Base-by-base conservation (phyloP, 768 basidiomycete species). In the Sutorius australiensis region DNA sequence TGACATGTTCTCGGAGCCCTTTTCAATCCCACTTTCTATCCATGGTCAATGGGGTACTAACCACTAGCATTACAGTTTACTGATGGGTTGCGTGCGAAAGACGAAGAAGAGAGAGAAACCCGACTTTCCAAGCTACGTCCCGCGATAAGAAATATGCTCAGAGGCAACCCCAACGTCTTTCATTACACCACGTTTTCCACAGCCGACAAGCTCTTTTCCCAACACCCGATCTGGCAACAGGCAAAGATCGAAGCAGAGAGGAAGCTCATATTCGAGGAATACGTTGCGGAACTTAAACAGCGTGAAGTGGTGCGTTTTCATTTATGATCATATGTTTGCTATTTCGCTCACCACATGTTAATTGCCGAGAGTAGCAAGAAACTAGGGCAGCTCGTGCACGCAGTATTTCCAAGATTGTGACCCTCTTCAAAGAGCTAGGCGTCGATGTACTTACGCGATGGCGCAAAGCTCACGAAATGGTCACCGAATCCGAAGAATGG, bases 371-470 rank as follows among this genome's bases (percentile, higher is more conserved):
- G 50, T 64, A 93, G 90, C 84, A 86, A 80, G 89, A 92, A 68
- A 82, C 81, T 16, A 80, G 92, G 47, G 84, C 88, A 13, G 72
- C 87, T 6, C 84, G 92, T 45, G 71, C 83, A 24, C 84, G 91
- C 33, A 89, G 90, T 61, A 84, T 95, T 56, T 79, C 82, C 39
- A 92, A 91, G 64, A 82, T 99, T 44, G 86, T 93, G 11, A 71
- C 79, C 0, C 77, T 98, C 28, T 90, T 98, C 78, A 92, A 92
- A 63, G 76, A 84, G 34, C 81, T 98, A 40, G 82, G 88, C 46
- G 89, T 98, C 16, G 92, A 95, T 62, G 92, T 98, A 43, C 78
- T 91, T n/a, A 95, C 93, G 1, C 85, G 92, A 19, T 99, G 95
- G 94, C 80, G 89, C 46, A 80, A 82, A 53, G 93, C 94, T 1